phyloP scores from a whole-genome alignment of 2,329 filamentous ascomycete species.

The Cyphellophora attinorum region DNA sequence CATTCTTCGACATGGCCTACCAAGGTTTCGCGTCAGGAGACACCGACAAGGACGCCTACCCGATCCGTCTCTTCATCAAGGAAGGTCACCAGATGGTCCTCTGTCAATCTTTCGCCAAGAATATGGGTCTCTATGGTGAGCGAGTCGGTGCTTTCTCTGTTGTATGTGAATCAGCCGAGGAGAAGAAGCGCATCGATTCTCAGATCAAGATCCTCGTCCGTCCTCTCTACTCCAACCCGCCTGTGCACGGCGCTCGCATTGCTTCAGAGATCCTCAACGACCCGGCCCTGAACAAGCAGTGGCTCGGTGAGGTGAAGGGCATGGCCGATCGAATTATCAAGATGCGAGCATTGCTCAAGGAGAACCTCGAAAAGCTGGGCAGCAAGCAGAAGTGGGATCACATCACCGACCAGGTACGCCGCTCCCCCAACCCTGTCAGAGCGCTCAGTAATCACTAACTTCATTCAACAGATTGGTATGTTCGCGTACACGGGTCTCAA shows the following conservation, averaged over 20 bases:
- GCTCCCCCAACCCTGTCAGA: too few species aligned
- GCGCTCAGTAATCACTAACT: too few species aligned
- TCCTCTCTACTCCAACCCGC: conserved; percentile 96
- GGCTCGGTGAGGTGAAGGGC: conserved; percentile 91
- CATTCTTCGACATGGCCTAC: conserved; percentile 99
- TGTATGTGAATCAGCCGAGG: conserved; percentile 71
- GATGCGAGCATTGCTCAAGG: conserved; percentile 90
- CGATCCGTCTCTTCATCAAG: conserved; percentile 84
- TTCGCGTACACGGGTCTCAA: conserved; percentile 95
- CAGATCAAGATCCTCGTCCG: conserved; percentile 98
- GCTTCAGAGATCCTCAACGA: conserved; percentile 87
- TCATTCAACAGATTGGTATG: conserved; percentile 94
- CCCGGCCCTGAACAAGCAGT: conserved; percentile 76
- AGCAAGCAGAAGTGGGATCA: conserved; percentile 98
- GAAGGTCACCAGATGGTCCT: conserved; percentile 83
- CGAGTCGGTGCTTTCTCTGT: conserved; percentile 95
- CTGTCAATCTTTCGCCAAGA: conserved; percentile 95
- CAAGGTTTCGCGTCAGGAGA: conserved; percentile 93
- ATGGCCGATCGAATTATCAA: conserved; percentile 99
- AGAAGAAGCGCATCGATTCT: conserved; percentile 92
- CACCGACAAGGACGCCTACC: conserved; percentile 86
- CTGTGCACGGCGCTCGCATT: conserved; percentile 90
- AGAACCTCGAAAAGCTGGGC: conserved; percentile 88
- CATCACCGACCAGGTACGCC: conserved; percentile 73
- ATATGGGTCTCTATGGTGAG: conserved; percentile 99